phyloP scores from a whole-genome alignment of 2,329 filamentous ascomycete genomes.

The Aspergillus pseudoviridinutans region DNA sequence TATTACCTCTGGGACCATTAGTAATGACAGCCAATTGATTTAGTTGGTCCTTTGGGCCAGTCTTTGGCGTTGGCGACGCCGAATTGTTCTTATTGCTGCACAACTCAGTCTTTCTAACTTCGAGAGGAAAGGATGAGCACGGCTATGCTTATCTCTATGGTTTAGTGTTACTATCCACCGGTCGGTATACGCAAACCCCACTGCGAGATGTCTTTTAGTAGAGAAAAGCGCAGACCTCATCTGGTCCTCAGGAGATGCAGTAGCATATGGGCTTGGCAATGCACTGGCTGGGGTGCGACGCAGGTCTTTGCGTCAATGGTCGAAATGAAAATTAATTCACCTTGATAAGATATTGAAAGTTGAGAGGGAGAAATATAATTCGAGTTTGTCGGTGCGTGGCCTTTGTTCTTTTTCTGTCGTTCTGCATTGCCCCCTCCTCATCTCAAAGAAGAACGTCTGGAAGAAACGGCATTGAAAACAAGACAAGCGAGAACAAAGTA shows the following conservation, averaged over 20 bases:
- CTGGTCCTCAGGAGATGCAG: slow-evolving; percentile 11
- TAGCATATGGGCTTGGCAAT: slow-evolving; percentile 11
- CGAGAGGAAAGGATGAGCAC: neutral
- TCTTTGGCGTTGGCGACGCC: neutral
- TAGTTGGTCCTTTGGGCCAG: neutral
- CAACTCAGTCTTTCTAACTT: neutral
- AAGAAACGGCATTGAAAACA: neutral
- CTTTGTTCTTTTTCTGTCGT: neutral
- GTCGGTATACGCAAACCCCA: neutral
- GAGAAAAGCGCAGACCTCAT: slow-evolving; percentile 12
- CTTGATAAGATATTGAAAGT: slow-evolving; percentile 2
- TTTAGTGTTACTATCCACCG: neutral
- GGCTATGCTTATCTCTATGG: neutral
- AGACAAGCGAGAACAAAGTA: neutral
- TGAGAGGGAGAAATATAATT: neutral
- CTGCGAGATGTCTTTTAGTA: neutral
- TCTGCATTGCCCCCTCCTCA: neutral
- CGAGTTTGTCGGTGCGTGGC: neutral
- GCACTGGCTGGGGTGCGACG: slow-evolving; percentile 3
- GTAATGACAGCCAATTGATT: neutral
- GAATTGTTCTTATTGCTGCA: neutral
- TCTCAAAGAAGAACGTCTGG: neutral
- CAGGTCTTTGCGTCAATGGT: slow-evolving; percentile 12
- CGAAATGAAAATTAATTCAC: neutral
- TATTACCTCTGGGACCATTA: neutral